phyloP scores from a whole-genome alignment of 192 early-diverging fungal species.

The Backusella australiensis region DNA sequence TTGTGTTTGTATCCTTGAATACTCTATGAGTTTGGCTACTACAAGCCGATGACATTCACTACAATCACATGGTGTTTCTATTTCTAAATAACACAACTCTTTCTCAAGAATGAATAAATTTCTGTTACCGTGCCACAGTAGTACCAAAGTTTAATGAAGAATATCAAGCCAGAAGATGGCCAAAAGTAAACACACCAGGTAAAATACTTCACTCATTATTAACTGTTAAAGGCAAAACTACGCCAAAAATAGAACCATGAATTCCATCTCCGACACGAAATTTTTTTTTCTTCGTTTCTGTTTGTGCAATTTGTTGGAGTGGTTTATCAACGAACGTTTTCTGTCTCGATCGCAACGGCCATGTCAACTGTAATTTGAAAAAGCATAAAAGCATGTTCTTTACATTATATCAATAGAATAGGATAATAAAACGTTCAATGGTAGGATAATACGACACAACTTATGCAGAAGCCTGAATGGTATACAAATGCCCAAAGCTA shows the following conservation, averaged over 20 bases:
- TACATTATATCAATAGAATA: not conserved
- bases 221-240: too few relatives aligned
- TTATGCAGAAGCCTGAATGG: constrained; percentile 45
- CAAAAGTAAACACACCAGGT: too few relatives aligned
- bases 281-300: not conserved
- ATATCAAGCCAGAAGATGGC: too few relatives aligned
- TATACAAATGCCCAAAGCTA: constrained; percentile 65
- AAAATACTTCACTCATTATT: too few relatives aligned
- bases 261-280: not conserved
- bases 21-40: too few relatives aligned
- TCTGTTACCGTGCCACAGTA: too few relatives aligned
- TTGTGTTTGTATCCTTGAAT: too few relatives aligned
- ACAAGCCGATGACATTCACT: too few relatives aligned
- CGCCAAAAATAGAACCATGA: not conserved
- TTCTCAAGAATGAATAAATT: too few relatives aligned
- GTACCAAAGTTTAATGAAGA: too few relatives aligned
- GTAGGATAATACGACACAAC: not conserved
- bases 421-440: not conserved
- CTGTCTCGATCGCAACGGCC: not conserved
- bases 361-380: constrained; percentile 7
- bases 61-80: too few relatives aligned
- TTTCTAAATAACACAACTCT: too few relatives aligned
- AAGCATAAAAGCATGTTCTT: not conserved
- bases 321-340: not conserved
- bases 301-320: not conserved